Base-by-base conservation (phyloP, 495 filamentous ascomycete species). In the Trichocladium uniseriatum region DNA sequence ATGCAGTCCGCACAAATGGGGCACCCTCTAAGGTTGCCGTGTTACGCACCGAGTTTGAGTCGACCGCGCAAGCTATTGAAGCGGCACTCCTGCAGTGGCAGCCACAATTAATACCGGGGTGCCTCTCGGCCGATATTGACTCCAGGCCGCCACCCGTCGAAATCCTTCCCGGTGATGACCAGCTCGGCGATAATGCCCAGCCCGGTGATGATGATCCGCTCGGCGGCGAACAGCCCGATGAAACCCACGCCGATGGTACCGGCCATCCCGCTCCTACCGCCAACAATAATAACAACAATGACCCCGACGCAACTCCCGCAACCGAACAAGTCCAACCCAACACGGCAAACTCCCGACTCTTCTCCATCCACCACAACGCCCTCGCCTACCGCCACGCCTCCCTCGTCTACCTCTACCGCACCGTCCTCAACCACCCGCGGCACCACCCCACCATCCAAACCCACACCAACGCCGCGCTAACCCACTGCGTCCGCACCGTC, bases 371-470 rank as follows among this genome's bases (percentile, higher is more conserved):
- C 8, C 73, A 79, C 60, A 82, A 81, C 52, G 76, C 79, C 11
- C 68, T 81, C 42, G 79, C 79, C 7, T 81, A 82, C 54, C 76
- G 77, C 11, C 77, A 82, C 50, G 76, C 75, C 14, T 74, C 76
- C 6, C 74, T 79, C 46, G 76, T 82, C 3, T 80, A 80, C 52
- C 70, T 83, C 20, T 79, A 81, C 55, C 75, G 79, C 41, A 75
- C 70, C 18, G 70, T 81, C 20, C 69, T 74, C 48, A 57, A 59
- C 10, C 66, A 65, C 37, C 55, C 71, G 15, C 67, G 76, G 29
- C 56, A 55, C 3, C 68, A 76, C 42, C 43, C 63, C 10, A 57
- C 65, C 11, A 74, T 81, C 13, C 78, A 81, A 51, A 65, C 61
- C 27, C 76, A 80, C 39, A 57, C 70, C 0, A 72, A 70, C 48